Conservation (phyloP, 2,329 filamentous ascomycete genomes). For the Colletotrichum sp. region DNA sequence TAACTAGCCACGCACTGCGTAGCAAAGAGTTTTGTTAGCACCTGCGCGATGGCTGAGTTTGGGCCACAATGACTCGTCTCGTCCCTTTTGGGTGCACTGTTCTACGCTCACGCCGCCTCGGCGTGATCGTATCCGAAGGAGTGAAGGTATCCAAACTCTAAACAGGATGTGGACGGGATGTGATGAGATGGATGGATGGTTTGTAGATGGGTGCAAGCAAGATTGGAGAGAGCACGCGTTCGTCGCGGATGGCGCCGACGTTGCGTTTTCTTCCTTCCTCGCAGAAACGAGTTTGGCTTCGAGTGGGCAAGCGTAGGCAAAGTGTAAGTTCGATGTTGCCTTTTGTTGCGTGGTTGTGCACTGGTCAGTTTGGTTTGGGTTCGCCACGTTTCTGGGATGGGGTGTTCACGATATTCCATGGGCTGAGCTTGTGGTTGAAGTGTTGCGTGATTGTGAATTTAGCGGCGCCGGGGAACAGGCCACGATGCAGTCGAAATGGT, state of each 20-base stretch:
- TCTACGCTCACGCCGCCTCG: slow-evolving; percentile 16
- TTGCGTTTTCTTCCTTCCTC: not conserved
- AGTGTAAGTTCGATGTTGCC: not conserved
- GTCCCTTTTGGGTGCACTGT: not conserved
- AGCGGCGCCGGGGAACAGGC: not conserved
- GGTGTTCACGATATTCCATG: not conserved
- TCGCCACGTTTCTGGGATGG: not conserved
- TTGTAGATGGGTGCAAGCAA: not conserved
- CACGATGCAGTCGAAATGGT: not conserved
- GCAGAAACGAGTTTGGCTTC: not conserved
- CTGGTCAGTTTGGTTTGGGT: not conserved
- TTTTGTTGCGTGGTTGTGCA: not conserved
- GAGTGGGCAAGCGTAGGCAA: not conserved
- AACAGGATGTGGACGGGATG: not conserved
- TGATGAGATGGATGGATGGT: not conserved
- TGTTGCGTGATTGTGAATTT: not conserved
- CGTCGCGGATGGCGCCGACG: slow-evolving; percentile 14
- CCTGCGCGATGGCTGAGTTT: not conserved
- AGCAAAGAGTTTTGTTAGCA: not conserved
- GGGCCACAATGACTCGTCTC: slow-evolving; percentile 14
- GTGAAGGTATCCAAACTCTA: slow-evolving; percentile 15
- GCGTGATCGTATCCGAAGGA: slow-evolving; percentile 18
- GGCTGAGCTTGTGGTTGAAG: not conserved
- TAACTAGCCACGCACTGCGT: not conserved
- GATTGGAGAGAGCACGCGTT: slow-evolving; percentile 6